These are phyloP conservation scores for Xylariaceae sp. DNA, from an alignment of 2,329 filamentous ascomycete species.

Conservation along the genomic window DNA sequence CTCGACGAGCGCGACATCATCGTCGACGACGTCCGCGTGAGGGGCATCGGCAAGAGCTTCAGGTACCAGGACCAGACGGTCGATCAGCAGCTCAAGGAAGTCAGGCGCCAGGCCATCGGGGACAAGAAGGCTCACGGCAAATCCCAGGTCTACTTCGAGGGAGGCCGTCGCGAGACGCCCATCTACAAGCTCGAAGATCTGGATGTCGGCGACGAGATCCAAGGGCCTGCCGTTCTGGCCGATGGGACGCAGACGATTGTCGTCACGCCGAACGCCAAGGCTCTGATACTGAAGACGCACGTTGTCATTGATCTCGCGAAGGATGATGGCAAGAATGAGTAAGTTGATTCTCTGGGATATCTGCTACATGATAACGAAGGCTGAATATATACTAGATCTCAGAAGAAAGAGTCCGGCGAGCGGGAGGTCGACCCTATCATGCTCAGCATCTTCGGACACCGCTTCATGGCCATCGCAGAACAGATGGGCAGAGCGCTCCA, in stretches of 20 bases:
- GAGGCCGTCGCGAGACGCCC: conserved; percentile 69
- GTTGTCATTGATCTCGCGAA: conserved; percentile 80
- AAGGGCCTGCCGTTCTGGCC: conserved; percentile 79
- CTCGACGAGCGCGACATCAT: conserved; percentile 80
- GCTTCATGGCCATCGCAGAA: conserved; percentile 82
- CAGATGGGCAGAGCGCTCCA: conserved; percentile 77
- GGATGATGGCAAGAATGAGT: conserved; percentile 38
- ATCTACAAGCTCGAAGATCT: conserved; percentile 79
- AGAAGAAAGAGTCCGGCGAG: conserved; percentile 25
- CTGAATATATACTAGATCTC: conserved; percentile 23
- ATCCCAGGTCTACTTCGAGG: conserved; percentile 77
- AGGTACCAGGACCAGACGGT: conserved; percentile 74
- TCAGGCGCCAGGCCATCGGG: conserved; percentile 54
- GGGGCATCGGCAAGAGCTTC: conserved; percentile 86
- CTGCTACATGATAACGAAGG: conserved; percentile 5
- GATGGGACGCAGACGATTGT: conserved; percentile 91
- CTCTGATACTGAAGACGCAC: conserved; percentile 76
- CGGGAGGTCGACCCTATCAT: conserved; percentile 66
- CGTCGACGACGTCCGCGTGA: conserved; percentile 80
- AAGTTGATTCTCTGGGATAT: no score
- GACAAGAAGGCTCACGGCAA: conserved; percentile 58
- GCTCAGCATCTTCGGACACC: conserved; percentile 72
- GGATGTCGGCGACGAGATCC: conserved; percentile 63
- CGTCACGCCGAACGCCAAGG: conserved; percentile 71
- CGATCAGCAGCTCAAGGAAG: conserved; percentile 71